These are phyloP conservation scores for Chytriomyces hyalinus DNA, from an alignment of 192 early-diverging fungal genomes.

Conservation along the genomic window DNA sequence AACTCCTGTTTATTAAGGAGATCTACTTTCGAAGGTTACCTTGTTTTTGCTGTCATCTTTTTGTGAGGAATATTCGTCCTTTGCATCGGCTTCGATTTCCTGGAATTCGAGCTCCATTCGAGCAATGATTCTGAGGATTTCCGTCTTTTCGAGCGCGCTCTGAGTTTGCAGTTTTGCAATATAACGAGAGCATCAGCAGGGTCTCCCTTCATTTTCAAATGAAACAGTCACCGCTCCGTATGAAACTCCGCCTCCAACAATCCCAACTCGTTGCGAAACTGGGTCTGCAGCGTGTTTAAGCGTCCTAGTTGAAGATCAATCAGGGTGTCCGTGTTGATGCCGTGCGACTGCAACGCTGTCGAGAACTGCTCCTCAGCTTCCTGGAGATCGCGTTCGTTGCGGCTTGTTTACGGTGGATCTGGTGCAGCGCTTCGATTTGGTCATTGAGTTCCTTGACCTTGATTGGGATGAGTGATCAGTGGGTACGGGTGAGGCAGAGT, in stretches of 20 bases:
- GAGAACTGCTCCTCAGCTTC: conserved; percentile 64
- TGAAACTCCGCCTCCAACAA: conserved; percentile 61
- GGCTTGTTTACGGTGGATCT: conserved; percentile 55
- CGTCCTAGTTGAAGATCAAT: conserved; percentile 57
- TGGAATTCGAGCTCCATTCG: conserved; percentile 62
- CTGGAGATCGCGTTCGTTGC: conserved; percentile 41
- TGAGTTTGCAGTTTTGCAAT: conserved; percentile 53
- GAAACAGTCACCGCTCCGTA: conserved; percentile 49
- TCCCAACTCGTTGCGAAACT: conserved; percentile 57
- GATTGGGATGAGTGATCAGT: conserved; percentile 30
- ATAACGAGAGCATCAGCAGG: not conserved
- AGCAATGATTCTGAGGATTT: conserved; percentile 62
- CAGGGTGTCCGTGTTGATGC: conserved; percentile 61
- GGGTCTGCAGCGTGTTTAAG: conserved; percentile 49
- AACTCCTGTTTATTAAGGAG: too few species aligned
- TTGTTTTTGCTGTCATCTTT: conserved; percentile 70
- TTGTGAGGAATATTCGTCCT: conserved; percentile 63
- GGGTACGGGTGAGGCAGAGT: too few species aligned
- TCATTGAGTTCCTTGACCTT: conserved; percentile 49
- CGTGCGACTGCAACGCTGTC: conserved; percentile 60
- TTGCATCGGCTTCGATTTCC: conserved; percentile 66
- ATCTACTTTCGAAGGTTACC: conserved; percentile 12
- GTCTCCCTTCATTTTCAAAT: too few species aligned
- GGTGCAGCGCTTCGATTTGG: conserved; percentile 51
- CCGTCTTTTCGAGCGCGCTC: conserved; percentile 58